phyloP scores from a whole-genome alignment of 1,284 basidiomycete genomes.

The Apiotrichum porosum region DNA sequence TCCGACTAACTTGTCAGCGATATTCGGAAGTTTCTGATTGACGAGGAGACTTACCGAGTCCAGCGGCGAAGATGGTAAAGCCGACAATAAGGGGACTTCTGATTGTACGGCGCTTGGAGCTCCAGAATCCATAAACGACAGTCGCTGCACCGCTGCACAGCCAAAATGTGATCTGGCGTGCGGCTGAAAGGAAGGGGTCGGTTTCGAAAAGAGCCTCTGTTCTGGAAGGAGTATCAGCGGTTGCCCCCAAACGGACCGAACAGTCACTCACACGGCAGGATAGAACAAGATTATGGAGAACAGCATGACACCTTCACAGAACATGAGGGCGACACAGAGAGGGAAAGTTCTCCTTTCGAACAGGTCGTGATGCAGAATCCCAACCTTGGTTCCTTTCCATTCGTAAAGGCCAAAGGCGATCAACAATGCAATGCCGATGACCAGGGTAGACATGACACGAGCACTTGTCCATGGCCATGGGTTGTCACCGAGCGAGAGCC shows the following conservation, averaged over 20 bases:
- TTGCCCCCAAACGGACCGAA: too few species aligned
- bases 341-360: conserved; percentile 14
- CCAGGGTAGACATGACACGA: conserved; percentile 4
- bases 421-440: conserved; percentile 4
- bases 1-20: too few species aligned
- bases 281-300: conserved; percentile 17
- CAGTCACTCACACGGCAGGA: conserved; percentile 4
- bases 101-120: conserved; percentile 11
- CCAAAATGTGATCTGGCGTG: conserved; percentile 9
- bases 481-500: conserved; percentile 7
- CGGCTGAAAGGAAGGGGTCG: conserved; percentile 6
- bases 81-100: conserved; percentile 11
- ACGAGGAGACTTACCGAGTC: too few species aligned
- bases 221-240: neutral
- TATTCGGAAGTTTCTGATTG: too few species aligned
- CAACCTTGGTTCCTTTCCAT: conserved; percentile 9
- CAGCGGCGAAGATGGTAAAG: conserved; percentile 14
- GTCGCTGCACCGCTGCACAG: conserved; percentile 2
- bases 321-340: conserved; percentile 14
- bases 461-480: conserved; percentile 9
- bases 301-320: conserved; percentile 18
- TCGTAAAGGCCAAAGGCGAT: conserved; percentile 7
- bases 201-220: conserved; percentile 11
- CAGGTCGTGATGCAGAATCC: conserved; percentile 18
- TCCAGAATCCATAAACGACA: conserved; percentile 12